A percentile compares a stretch with the other conserved stretches of the same genome.
These are phyloP conservation scores for Chaetomiaceae sp. DNA, from an alignment of 2,329 filamentous ascomycete genomes.

Conservation along the genomic window DNA sequence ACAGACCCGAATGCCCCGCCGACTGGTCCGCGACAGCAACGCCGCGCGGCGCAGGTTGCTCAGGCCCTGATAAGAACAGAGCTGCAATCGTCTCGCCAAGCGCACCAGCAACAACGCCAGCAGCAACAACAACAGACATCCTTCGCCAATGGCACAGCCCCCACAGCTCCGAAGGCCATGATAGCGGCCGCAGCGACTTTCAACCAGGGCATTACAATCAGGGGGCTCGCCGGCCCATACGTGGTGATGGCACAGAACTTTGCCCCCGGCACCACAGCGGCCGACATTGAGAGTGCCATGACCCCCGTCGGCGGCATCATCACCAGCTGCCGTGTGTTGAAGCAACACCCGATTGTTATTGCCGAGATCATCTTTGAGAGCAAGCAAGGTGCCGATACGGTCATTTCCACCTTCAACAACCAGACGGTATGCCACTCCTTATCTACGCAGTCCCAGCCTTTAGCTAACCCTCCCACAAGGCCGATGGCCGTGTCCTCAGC, in stretches of 20 bases:
- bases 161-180: conserved; percentile 9
- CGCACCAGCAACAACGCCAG: conserved; percentile 32
- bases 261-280: conserved; percentile 72
- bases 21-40: conserved; percentile 24
- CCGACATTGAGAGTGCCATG: conserved; percentile 79
- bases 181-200: conserved; percentile 24
- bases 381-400: conserved; percentile 66
- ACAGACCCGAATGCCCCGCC: conserved; percentile 19
- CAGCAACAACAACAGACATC: conserved; percentile 12
- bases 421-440: conserved; percentile 56
- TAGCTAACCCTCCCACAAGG: conserved; percentile 35
- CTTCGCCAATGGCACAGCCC: conserved; percentile 20
- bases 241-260: conserved; percentile 76
- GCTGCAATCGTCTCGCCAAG: conserved; percentile 28
- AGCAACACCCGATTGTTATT: conserved; percentile 65
- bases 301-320: conserved; percentile 67
- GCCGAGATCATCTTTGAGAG: conserved; percentile 72
- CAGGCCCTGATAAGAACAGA: conserved; percentile 40
- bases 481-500: conserved; percentile 68
- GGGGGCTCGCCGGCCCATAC: conserved; percentile 67
- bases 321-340: conserved; percentile 61
- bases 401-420: conserved; percentile 72
- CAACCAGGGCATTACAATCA: conserved; percentile 58
- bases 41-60: conserved; percentile 40
- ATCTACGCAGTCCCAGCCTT: background rate